Evolutionary conservation across 768 basidiomycete genomes (phyloP).

Genomic region (Hericium coralloides): DNA sequence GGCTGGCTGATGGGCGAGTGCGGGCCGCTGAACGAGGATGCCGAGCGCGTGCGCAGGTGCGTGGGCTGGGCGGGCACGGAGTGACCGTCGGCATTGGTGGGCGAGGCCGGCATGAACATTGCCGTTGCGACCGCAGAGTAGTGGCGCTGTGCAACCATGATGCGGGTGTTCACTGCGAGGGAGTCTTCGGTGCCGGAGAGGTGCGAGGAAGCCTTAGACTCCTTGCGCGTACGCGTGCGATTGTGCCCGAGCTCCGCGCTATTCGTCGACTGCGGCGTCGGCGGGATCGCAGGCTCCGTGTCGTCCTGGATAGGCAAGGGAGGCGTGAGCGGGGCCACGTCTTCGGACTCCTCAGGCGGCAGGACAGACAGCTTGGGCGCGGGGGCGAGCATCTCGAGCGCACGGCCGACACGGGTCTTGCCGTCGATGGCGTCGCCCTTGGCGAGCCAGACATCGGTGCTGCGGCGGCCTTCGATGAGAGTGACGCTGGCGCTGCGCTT

Average conservation of each 20-base stretch:
- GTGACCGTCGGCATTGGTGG: conserved; percentile 25
- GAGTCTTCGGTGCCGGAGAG: conserved; percentile 43
- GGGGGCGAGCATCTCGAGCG: conserved; percentile 52
- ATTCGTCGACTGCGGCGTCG: conserved; percentile 44
- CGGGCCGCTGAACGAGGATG: conserved; percentile 39
- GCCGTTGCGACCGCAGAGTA: conserved; percentile 66
- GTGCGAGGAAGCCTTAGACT: conserved; percentile 50
- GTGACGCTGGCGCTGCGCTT: conserved; percentile 56
- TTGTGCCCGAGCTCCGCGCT: conserved; percentile 44
- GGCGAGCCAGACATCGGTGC: conserved; percentile 66
- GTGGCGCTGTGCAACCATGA: conserved; percentile 69
- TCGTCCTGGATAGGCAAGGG: conserved; percentile 52
- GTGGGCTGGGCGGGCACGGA: conserved; percentile 13
- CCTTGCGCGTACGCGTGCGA: conserved; percentile 26
- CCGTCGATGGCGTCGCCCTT: conserved; percentile 68
- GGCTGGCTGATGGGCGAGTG: conserved; percentile 40
- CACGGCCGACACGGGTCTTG: conserved; percentile 50
- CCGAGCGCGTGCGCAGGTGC: conserved; percentile 57
- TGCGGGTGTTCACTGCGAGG: conserved; percentile 40
- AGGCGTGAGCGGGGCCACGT: conserved; percentile 36
- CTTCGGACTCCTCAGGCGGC: conserved; percentile 40
- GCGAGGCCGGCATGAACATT: conserved; percentile 43
- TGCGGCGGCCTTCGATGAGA: conserved; percentile 61
- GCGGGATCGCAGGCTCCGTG: conserved; percentile 32
- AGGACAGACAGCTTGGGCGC: conserved; percentile 63